phyloP scores from a whole-genome alignment of 2,329 filamentous ascomycete species.

The Clonostachys sp. region DNA sequence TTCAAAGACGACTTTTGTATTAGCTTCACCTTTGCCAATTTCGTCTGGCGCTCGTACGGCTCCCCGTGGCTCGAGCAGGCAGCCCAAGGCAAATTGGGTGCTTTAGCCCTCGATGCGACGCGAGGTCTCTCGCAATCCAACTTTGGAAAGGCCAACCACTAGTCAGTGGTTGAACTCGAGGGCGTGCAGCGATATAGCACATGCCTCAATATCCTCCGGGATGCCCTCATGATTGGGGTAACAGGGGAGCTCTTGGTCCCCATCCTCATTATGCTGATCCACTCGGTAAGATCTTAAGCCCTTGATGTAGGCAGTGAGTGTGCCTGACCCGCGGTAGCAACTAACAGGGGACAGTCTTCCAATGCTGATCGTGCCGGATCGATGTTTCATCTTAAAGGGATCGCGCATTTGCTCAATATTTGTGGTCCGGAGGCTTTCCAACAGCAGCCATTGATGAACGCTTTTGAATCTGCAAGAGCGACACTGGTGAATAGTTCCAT shows the following conservation, averaged over 20 bases:
- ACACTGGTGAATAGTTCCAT: constrained; percentile 3
- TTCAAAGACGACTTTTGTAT: constrained; percentile 11
- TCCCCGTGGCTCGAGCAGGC: constrained; percentile 8
- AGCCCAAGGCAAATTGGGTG: constrained; percentile 7
- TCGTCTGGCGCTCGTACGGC: constrained; percentile 10
- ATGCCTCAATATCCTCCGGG: background rate
- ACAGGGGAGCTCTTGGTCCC: background rate
- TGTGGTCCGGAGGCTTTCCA: constrained; percentile 7
- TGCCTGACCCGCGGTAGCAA: too few species aligned
- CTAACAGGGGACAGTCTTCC: background rate
- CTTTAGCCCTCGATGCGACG: constrained; percentile 4
- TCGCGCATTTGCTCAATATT: constrained; percentile 3
- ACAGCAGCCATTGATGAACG: constrained; percentile 5
- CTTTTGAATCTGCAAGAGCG: constrained; percentile 6
- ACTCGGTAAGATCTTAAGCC: background rate
- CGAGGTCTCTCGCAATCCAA: background rate
- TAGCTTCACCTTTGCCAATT: constrained; percentile 10
- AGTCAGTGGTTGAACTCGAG: background rate
- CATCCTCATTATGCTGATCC: background rate
- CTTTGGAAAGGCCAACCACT: background rate
- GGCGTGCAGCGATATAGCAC: background rate
- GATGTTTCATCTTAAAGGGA: background rate
- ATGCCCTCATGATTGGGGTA: background rate
- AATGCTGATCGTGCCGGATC: background rate
- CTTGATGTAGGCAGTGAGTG: background rate